These are phyloP conservation scores for Lipomyces starkeyi DNA, from an alignment of 805 yeast genomes.

Conservation along the genomic window DNA sequence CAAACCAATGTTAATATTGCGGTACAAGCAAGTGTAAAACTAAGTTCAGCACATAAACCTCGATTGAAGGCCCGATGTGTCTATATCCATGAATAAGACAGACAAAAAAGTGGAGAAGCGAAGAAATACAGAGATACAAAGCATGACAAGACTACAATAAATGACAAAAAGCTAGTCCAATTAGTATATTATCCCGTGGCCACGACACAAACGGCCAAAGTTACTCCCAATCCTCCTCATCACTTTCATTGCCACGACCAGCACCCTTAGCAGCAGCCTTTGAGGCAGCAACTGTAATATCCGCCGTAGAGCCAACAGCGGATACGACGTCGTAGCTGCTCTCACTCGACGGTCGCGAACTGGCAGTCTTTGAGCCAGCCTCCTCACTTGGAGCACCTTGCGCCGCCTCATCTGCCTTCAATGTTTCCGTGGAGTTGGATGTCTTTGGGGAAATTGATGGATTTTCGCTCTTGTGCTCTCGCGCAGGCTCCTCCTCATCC, in stretches of 20 bases:
- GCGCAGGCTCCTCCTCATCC: constrained; percentile 51
- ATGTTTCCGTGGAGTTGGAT: constrained; percentile 27
- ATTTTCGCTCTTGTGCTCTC: constrained; percentile 32
- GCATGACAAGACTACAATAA: not conserved
- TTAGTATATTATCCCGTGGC: not conserved
- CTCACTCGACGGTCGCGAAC: constrained; percentile 49
- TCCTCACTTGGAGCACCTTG: constrained; percentile 14
- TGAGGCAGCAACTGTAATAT: constrained; percentile 40
- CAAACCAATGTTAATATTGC: too few relatives aligned
- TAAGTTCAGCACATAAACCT: not conserved
- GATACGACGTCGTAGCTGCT: constrained; percentile 52
- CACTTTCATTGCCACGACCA: constrained; percentile 48
- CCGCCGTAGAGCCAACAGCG: constrained; percentile 48
- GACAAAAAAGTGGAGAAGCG: not conserved
- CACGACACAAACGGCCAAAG: not conserved
- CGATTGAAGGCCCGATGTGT: not conserved
- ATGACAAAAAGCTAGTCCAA: too few relatives aligned
- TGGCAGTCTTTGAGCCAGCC: constrained; percentile 26
- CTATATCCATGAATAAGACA: not conserved
- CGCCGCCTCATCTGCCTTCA: constrained; percentile 16
- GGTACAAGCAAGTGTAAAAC: not conserved
- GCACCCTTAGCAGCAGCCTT: constrained; percentile 20
- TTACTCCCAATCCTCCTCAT: constrained; percentile 68
- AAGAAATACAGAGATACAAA: not conserved
- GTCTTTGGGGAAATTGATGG: constrained; percentile 19